These are phyloP conservation scores for Eucalyptus paniculata DNA, from an alignment of 345 rosid species.

Conservation along the genomic window DNA sequence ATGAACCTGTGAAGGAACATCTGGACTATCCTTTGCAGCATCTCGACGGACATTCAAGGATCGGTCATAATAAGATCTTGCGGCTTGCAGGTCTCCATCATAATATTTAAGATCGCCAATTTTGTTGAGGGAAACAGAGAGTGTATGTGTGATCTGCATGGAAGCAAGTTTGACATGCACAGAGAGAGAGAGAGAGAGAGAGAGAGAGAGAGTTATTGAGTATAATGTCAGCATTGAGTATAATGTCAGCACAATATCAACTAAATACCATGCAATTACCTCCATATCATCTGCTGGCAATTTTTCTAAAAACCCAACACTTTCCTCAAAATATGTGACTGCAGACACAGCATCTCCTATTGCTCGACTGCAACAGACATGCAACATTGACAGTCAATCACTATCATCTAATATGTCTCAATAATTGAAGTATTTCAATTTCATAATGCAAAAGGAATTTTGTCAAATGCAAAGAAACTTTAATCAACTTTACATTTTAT, in stretches of 20 bases:
- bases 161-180: background rate
- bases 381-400: background rate
- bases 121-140: conserved; percentile 93
- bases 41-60: conserved; percentile 71
- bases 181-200: background rate
- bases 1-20: conserved; percentile 70
- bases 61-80: conserved; percentile 67
- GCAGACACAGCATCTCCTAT: conserved; percentile 76
- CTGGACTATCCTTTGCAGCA: conserved; percentile 44
- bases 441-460: background rate
- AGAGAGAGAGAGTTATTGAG: background rate
- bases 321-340: conserved; percentile 74
- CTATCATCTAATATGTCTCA: background rate
- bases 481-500: background rate
- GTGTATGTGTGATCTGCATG: conserved; percentile 72
- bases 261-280: conserved; percentile 19
- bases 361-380: conserved; percentile 60
- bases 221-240: background rate
- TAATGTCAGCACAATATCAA: background rate
- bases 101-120: conserved; percentile 94
- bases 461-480: background rate
- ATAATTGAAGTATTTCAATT: background rate
- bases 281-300: conserved; percentile 71
- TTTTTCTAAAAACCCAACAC: conserved; percentile 65
- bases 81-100: conserved; percentile 69